Evolutionary conservation across 306 rosid genomes (phyloP), one percentile per base, ranked within the genome.

Genomic region (Psophocarpus tetragonolobus): DNA sequence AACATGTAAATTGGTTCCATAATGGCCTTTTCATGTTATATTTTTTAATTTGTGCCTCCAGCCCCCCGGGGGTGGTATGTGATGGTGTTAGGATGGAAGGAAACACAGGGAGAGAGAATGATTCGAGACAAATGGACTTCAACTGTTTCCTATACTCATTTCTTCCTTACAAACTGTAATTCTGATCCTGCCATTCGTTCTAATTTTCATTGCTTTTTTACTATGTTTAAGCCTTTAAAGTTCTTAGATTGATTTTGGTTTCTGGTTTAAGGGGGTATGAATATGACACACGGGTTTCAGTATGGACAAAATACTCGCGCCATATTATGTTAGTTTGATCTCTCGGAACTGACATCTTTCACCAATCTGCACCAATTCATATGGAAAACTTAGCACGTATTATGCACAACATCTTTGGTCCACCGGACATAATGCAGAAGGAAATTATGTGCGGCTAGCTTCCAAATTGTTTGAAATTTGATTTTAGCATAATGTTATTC

Each of bases 1-100:
- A 81, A 85, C 84, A 71, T 88, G 97, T 90, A 87, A 86, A 90
- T 90, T 87, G 78, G 83, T 84, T 82, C 68, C 74, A 60, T 71
- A 77, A 70, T 81, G 89, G 30, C 80, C 73, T 71, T 71, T 17
- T 66, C 57, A 26, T 79, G 64, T 76, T 71, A 23, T 35, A 14
- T 50, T 62, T 77, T 79, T 74, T 33, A 23, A 63, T 30, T 70
- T 78, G 26, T 78, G 77, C 73, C 79, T 75, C 75, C 54, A 75
- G 64, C 24, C 70, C 48, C 70, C 42, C 8, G 57, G 67, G 56
- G 68, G 51, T 63, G 42, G 65, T 64, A 54, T 80, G 61, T 64
- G 50, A 62, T 48, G 64, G 9, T 71, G 77, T 67, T 56, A 33
- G 47, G 71, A 57, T 76, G 5, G 41, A 56, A n/a, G 68, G 76